phyloP scores from a whole-genome alignment of 345 rosid genomes.

The Gossypium longicalyx region DNA sequence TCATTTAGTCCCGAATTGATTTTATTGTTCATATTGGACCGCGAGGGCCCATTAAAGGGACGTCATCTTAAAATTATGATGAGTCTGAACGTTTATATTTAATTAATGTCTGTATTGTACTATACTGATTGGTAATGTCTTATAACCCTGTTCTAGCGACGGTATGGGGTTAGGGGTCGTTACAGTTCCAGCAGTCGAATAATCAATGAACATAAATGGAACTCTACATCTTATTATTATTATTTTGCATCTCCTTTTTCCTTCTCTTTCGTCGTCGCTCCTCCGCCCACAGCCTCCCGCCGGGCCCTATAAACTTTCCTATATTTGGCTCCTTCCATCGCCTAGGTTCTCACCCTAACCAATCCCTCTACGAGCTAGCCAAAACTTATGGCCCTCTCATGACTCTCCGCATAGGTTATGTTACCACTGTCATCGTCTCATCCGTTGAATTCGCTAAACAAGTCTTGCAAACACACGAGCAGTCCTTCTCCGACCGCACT shows the following conservation, averaged over 20 bases:
- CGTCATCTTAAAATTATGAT: too few species aligned
- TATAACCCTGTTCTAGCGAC: too few species aligned
- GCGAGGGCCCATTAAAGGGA: too few species aligned
- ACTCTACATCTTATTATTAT: neutral
- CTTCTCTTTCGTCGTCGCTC: neutral
- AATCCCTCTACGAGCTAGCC: slow-evolving; percentile 33
- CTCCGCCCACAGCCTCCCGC: slow-evolving; percentile 10
- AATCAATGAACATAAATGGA: neutral
- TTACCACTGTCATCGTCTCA: slow-evolving; percentile 30
- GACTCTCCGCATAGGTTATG: slow-evolving; percentile 32
- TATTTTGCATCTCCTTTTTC: slow-evolving; percentile 11
- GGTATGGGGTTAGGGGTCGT: too few species aligned
- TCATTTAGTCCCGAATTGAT: too few species aligned
- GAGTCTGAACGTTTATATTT: too few species aligned
- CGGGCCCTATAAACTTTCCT: slow-evolving; percentile 17
- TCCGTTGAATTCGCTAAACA: slow-evolving; percentile 33
- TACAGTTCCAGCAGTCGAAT: neutral
- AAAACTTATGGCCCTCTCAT: slow-evolving; percentile 35
- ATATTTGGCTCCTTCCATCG: slow-evolving; percentile 21
- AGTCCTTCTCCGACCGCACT: slow-evolving; percentile 25
- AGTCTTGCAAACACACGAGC: slow-evolving; percentile 31
- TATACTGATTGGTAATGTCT: too few species aligned
- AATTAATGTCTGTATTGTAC: too few species aligned
- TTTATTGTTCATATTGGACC: too few species aligned
- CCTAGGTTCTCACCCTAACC: slow-evolving; percentile 25